These are phyloP conservation scores for Cyclotella sp. DNA, from an alignment of 108 stramenopile genomes.

Conservation along the genomic window DNA sequence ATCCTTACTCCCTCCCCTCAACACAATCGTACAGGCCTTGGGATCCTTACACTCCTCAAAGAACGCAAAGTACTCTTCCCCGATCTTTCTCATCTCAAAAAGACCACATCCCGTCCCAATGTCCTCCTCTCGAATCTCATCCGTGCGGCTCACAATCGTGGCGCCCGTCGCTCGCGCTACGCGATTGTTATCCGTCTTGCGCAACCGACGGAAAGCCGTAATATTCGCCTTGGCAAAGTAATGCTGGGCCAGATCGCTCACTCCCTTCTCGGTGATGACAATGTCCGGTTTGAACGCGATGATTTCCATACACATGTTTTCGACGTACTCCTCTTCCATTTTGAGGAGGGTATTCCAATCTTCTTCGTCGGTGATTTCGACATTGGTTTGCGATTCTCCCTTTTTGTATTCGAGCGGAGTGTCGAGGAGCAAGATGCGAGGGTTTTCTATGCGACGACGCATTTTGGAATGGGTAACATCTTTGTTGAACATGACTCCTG, in stretches of 20 bases:
- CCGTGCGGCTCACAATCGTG: slow-evolving; percentile 97
- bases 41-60: slow-evolving; percentile 97
- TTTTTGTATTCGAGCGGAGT: slow-evolving; percentile 99
- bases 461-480: slow-evolving; percentile 99
- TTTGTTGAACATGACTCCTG: slow-evolving; percentile 99
- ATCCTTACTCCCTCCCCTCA: slow-evolving; percentile 99
- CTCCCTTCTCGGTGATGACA: slow-evolving; percentile 99
- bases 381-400: slow-evolving; percentile 98
- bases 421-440: slow-evolving; percentile 97
- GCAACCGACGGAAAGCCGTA: slow-evolving; percentile 96
- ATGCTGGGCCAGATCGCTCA: slow-evolving; percentile 99
- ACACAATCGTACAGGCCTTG: slow-evolving; percentile 98
- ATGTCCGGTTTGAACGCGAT: slow-evolving; percentile 98
- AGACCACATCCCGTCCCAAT: slow-evolving; percentile 98
- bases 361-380: slow-evolving; percentile 98
- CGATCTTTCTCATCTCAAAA: slow-evolving; percentile 99
- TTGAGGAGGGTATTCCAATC: slow-evolving; percentile 99
- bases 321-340: slow-evolving; percentile 99
- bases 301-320: slow-evolving; percentile 98
- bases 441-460: slow-evolving; percentile 98
- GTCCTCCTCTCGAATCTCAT: slow-evolving; percentile 98
- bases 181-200: slow-evolving; percentile 99
- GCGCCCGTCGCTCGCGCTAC: slow-evolving; percentile 98
- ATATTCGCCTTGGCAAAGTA: slow-evolving; percentile 98
- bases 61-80: slow-evolving; percentile 98